phyloP scores from a whole-genome alignment of 345 rosid species.

The Brassica rapa region DNA sequence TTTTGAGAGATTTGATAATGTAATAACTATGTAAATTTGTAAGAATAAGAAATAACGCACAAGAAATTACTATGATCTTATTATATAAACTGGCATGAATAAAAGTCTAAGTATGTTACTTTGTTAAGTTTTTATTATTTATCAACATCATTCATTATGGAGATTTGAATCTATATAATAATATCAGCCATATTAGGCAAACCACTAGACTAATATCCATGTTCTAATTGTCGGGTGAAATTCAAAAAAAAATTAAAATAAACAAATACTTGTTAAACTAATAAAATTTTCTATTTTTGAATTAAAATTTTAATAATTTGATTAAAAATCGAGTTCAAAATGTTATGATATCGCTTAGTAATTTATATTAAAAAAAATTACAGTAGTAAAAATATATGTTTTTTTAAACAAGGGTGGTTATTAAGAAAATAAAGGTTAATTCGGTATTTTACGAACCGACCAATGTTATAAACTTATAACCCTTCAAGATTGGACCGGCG shows the following conservation, averaged over 20 bases:
- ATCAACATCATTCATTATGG: neutral
- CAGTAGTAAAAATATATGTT: no score
- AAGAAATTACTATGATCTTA: neutral
- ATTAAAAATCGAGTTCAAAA: no score
- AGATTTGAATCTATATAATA: neutral
- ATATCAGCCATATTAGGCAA: neutral
- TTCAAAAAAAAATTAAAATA: no score
- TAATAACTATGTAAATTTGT: neutral
- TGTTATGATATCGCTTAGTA: no score
- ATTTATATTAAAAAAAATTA: no score
- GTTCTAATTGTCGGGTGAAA: neutral
- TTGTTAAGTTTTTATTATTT: neutral
- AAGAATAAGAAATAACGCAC: neutral
- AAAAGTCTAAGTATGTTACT: neutral
- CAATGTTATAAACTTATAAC: neutral
- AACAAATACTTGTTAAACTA: no score
- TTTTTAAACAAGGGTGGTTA: neutral
- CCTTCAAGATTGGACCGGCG: constrained; percentile 23
- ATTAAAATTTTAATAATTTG: no score
- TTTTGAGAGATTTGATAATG: neutral
- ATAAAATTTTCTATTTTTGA: no score
- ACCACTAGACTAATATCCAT: neutral
- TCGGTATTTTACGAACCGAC: neutral
- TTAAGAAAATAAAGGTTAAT: neutral
- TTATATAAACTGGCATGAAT: neutral